Evolutionary conservation across 73 alveolate genomes (phyloP).

Genomic region (Paramecium sexaurelia): DNA sequence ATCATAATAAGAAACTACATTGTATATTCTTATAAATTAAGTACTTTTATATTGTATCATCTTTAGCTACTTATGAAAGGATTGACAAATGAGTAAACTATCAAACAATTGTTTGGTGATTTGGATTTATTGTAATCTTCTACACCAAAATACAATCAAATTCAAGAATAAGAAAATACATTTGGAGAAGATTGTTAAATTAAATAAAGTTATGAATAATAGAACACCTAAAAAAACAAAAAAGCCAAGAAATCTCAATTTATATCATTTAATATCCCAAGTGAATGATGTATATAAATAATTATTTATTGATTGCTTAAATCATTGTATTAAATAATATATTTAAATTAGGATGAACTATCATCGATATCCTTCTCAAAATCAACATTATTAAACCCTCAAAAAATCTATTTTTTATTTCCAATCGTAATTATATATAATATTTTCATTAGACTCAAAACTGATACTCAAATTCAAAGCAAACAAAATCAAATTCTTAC

Average conservation of each 20-base stretch:
- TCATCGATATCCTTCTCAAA: neutral
- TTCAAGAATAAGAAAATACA: neutral
- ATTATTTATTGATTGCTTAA: neutral
- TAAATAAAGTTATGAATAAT: neutral
- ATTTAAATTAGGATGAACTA: neutral
- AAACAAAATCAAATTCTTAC: neutral
- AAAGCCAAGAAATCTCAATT: neutral
- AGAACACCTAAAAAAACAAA: neutral
- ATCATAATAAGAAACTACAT: slow-evolving; percentile 33
- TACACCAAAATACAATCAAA: slow-evolving; percentile 2
- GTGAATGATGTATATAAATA: neutral
- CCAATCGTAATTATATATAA: neutral
- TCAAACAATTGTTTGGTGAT: neutral
- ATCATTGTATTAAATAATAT: neutral
- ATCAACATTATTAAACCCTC: neutral
- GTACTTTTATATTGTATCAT: neutral
- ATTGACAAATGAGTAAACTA: neutral
- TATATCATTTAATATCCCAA: slow-evolving; percentile 2
- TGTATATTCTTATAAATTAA: neutral
- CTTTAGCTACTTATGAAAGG: neutral
- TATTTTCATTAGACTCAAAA: neutral
- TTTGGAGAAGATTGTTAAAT: neutral
- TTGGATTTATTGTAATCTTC: neutral
- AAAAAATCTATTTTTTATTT: neutral
- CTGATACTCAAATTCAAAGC: neutral